Evolutionary conservation across 2,329 filamentous ascomycete genomes (phyloP).

Genomic region (Aspergillus melleus): DNA sequence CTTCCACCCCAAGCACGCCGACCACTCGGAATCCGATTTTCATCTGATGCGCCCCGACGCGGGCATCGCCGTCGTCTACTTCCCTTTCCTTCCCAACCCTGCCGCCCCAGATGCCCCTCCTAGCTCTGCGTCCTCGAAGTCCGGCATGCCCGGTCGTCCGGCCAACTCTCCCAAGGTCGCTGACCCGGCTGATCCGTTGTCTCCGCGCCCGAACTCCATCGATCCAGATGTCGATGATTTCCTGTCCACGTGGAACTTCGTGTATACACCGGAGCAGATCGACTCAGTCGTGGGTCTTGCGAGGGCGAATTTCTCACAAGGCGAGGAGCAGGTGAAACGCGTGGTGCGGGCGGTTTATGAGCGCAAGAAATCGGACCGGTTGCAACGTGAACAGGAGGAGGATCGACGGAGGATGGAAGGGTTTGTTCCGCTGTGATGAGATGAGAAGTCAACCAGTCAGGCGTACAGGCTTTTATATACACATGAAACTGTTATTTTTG

Average conservation of each 20-base stretch:
- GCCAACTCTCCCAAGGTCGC: constrained; percentile 14
- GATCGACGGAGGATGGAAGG: constrained; percentile 29
- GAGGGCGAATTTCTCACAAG: constrained; percentile 81
- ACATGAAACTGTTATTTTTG: neutral
- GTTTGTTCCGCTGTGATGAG: constrained; percentile 29
- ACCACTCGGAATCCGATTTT: constrained; percentile 65
- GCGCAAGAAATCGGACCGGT: constrained; percentile 68
- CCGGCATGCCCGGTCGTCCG: constrained; percentile 22
- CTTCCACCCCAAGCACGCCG: constrained; percentile 47
- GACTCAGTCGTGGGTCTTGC: constrained; percentile 81
- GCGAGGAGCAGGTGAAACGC: constrained; percentile 71
- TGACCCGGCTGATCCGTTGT: constrained; percentile 22
- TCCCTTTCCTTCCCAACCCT: constrained; percentile 82
- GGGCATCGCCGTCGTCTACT: constrained; percentile 85
- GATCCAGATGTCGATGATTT: constrained; percentile 82
- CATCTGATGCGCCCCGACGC: constrained; percentile 73
- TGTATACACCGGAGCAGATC: constrained; percentile 88
- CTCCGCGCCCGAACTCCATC: constrained; percentile 63
- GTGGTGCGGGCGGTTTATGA: constrained; percentile 90
- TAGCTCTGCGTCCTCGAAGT: constrained; percentile 22
- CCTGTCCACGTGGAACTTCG: constrained; percentile 96
- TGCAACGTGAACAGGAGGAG: constrained; percentile 31
- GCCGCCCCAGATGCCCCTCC: constrained; percentile 32
- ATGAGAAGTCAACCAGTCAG: neutral
- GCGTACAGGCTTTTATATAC: neutral